phyloP scores from a whole-genome alignment of 345 rosid genomes.

The Euphorbia lathyris region DNA sequence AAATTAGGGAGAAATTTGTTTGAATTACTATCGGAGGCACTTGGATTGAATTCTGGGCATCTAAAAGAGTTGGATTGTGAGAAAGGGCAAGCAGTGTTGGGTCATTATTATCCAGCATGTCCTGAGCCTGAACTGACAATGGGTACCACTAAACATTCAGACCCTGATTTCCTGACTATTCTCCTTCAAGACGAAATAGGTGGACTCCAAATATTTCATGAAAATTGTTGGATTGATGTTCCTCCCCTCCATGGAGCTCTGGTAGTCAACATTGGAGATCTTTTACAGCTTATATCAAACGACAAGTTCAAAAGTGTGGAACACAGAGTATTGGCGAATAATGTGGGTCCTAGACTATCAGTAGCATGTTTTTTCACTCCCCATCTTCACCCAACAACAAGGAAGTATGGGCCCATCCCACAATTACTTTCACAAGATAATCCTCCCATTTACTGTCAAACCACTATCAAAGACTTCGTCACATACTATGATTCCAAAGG shows the following conservation, averaged over 20 bases:
- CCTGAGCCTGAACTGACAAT: constrained; percentile 19
- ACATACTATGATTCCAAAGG: not conserved
- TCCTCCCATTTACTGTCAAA: constrained; percentile 13
- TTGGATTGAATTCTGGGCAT: constrained; percentile 13
- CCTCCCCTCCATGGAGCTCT: constrained; percentile 16
- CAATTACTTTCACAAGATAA: constrained; percentile 19
- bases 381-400: not conserved
- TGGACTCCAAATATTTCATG: constrained; percentile 23
- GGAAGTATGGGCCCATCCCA: constrained; percentile 17
- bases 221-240: constrained; percentile 15
- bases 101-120: constrained; percentile 28
- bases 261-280: constrained; percentile 17
- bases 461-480: constrained; percentile 14
- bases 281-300: constrained; percentile 23
- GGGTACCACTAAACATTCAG: constrained; percentile 14
- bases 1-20: constrained; percentile 11
- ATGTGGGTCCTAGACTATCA: constrained; percentile 11
- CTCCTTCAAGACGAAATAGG: constrained; percentile 17
- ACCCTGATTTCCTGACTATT: constrained; percentile 15
- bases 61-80: constrained; percentile 16
- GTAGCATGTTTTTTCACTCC: constrained; percentile 16
- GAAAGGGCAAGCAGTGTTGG: constrained; percentile 4
- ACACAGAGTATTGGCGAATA: constrained; percentile 19
- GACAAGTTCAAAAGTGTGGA: constrained; percentile 17
- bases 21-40: constrained; percentile 19